phyloP scores from a whole-genome alignment of 73 alveolate species.

The Paramecium tetraurelia region DNA sequence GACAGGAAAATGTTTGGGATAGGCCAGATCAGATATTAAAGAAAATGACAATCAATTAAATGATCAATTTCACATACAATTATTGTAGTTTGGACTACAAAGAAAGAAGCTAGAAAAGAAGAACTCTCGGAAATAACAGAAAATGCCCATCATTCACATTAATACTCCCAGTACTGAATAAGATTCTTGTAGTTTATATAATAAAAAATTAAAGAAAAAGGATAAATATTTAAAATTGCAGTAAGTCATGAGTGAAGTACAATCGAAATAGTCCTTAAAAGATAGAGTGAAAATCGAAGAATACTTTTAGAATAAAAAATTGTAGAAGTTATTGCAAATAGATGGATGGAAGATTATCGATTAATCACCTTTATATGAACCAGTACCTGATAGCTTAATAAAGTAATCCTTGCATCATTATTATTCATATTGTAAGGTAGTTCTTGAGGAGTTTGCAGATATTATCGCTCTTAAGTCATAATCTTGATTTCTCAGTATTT shows the following conservation, averaged over 20 bases:
- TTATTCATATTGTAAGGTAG: neutral
- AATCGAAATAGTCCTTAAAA: neutral
- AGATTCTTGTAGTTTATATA: neutral
- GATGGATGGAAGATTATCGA: neutral
- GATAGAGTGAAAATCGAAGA: neutral
- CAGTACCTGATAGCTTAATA: neutral
- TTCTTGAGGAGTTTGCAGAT: neutral
- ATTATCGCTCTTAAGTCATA: neutral
- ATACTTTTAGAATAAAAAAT: neutral
- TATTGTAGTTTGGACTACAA: neutral
- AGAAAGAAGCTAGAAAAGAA: neutral
- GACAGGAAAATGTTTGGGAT: neutral
- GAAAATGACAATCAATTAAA: neutral
- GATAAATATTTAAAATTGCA: neutral
- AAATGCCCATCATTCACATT: neutral
- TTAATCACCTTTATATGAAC: neutral
- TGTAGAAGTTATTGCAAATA: neutral
- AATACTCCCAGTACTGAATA: neutral
- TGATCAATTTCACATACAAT: neutral
- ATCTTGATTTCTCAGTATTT: neutral
- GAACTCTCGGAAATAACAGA: neutral
- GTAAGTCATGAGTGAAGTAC: neutral
- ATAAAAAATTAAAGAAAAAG: neutral
- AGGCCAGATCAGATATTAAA: neutral
- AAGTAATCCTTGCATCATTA: neutral